phyloP scores from a whole-genome alignment of 2,329 filamentous ascomycete species.

The Cladosporium oxysporum region DNA sequence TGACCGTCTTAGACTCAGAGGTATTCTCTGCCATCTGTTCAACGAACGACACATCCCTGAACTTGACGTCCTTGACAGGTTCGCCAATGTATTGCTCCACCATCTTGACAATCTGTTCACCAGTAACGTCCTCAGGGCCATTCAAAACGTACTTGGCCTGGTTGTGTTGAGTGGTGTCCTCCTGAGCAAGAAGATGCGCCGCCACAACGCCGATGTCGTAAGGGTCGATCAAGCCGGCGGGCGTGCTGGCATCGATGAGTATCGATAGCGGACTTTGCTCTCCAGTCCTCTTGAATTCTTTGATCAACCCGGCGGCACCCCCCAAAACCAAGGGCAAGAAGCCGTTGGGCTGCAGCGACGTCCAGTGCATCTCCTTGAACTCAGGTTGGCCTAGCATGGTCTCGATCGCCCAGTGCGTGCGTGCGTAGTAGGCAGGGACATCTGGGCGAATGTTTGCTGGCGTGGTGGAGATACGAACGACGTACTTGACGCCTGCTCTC shows the following conservation, averaged over 20 bases:
- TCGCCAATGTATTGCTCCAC: conserved; percentile 40
- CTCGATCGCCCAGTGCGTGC: conserved; percentile 48
- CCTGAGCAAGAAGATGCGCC: conserved; percentile 39
- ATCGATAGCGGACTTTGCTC: conserved; percentile 35
- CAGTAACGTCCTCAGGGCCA: conserved; percentile 44
- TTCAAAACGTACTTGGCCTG: conserved; percentile 43
- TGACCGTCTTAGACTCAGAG: conserved; percentile 29
- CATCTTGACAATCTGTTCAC: conserved; percentile 38
- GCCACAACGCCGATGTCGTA: conserved; percentile 41
- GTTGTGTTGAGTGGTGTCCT: conserved; percentile 36
- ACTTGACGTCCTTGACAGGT: conserved; percentile 30
- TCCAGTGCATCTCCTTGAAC: conserved; percentile 42
- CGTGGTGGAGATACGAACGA: conserved; percentile 47
- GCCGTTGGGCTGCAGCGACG: conserved; percentile 44
- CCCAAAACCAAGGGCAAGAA: conserved; percentile 33
- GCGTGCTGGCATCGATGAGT: conserved; percentile 34
- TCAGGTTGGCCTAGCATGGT: conserved; percentile 40
- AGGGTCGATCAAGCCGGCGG: conserved; percentile 31
- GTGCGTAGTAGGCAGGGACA: conserved; percentile 39
- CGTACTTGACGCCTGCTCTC: conserved; percentile 43
- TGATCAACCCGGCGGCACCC: conserved; percentile 36
- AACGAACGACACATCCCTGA: conserved; percentile 30
- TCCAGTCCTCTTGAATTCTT: conserved; percentile 39
- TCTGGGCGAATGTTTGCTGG: conserved; percentile 42
- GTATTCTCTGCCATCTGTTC: conserved; percentile 27